Conservation (phyloP, 23 red algal species). For the Cyanidioschyzon merolae region DNA sequence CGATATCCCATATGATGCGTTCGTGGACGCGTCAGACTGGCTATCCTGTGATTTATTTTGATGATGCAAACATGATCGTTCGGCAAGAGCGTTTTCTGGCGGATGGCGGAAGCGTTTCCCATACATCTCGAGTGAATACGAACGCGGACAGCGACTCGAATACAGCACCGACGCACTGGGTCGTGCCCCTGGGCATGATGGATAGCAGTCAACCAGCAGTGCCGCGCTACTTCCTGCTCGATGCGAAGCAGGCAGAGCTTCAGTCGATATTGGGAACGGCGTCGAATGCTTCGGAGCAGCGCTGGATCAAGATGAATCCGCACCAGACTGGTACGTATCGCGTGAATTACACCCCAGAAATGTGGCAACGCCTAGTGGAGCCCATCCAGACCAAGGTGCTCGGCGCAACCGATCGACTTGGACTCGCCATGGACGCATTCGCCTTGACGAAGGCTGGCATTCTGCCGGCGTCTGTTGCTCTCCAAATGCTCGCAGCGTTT, state of each 20-base stretch:
- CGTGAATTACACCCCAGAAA: conserved; percentile 20
- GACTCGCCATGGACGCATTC: conserved; percentile 28
- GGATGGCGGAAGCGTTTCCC: neutral
- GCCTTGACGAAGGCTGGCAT: conserved; percentile 27
- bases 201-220: neutral
- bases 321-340: conserved; percentile 34
- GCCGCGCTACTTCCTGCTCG: neutral
- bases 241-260: neutral
- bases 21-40: conserved; percentile 32
- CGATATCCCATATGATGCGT: conserved; percentile 24
- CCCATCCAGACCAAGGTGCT: conserved; percentile 14
- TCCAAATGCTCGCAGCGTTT: conserved; percentile 25
- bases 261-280: neutral
- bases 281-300: neutral
- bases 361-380: conserved; percentile 17
- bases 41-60: conserved; percentile 19
- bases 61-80: neutral
- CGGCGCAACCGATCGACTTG: conserved; percentile 24
- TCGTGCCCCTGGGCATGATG: conserved; percentile 14
- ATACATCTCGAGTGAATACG: neutral
- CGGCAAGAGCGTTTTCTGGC: neutral
- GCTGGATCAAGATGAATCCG: conserved; percentile 32
- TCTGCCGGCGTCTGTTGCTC: conserved; percentile 13
- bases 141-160: neutral
- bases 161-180: neutral